phyloP scores from a whole-genome alignment of 257 asterid species.

The Ehretia macrophylla region DNA sequence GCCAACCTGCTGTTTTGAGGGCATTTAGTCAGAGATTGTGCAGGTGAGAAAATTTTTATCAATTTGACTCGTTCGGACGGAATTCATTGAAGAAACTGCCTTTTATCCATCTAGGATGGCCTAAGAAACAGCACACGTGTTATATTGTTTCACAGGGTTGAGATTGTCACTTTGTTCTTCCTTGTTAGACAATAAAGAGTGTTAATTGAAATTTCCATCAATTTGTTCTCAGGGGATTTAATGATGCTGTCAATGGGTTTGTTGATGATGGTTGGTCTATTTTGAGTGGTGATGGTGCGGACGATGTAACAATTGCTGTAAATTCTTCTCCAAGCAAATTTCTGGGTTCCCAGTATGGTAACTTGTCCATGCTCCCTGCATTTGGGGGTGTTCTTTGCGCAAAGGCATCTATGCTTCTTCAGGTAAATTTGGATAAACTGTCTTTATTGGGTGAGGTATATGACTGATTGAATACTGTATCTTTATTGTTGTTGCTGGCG shows the following conservation, averaged over 20 bases:
- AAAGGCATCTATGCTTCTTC: slow-evolving; percentile 97
- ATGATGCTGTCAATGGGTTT: slow-evolving; percentile 94
- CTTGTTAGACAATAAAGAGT: neutral
- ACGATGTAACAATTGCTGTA: slow-evolving; percentile 80
- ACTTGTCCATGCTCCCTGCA: slow-evolving; percentile 68
- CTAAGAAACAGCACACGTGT: neutral
- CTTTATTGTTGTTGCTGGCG: neutral
- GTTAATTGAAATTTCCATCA: neutral
- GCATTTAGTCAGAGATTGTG: slow-evolving; percentile 83
- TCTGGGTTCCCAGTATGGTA: slow-evolving; percentile 61
- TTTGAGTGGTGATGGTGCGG: slow-evolving; percentile 79
- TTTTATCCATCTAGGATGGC: too few relatives aligned
- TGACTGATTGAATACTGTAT: neutral
- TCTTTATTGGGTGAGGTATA: neutral
- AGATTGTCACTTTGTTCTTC: neutral
- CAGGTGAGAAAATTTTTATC: slow-evolving; percentile 39
- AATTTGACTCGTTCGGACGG: neutral
- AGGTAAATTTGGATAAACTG: slow-evolving; percentile 36
- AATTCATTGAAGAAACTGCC: too few relatives aligned
- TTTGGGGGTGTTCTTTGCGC: slow-evolving; percentile 93
- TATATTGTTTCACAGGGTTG: neutral
- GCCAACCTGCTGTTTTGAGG: slow-evolving; percentile 88
- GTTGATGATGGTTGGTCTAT: slow-evolving; percentile 95
- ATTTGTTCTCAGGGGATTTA: slow-evolving; percentile 63
- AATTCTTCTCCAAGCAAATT: slow-evolving; percentile 81